These are phyloP conservation scores for Botrytis squamosa DNA, from an alignment of 2,329 filamentous ascomycete genomes.

Conservation along the genomic window DNA sequence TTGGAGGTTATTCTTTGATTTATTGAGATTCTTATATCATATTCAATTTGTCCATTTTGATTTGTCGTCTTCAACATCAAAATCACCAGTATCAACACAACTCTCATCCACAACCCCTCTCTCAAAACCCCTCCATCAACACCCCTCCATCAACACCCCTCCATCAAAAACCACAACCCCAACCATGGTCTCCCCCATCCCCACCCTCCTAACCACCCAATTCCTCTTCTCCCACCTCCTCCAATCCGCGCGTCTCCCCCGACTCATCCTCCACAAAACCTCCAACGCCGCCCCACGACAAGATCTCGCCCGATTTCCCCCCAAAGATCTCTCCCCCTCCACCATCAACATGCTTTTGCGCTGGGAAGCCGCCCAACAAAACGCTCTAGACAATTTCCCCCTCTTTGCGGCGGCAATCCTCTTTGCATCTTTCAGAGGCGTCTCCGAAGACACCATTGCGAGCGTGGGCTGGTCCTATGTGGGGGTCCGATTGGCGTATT, in stretches of 20 bases:
- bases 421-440: slow-evolving; percentile 43
- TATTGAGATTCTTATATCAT: neutral
- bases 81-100: neutral
- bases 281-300: slow-evolving; percentile 10
- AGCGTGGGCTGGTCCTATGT: slow-evolving; percentile 43
- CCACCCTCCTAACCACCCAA: slow-evolving; percentile 12
- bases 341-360: slow-evolving; percentile 37
- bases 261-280: neutral
- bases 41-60: neutral
- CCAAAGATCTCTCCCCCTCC: slow-evolving; percentile 45
- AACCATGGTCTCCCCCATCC: slow-evolving; percentile 44
- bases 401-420: slow-evolving; percentile 43
- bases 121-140: no score
- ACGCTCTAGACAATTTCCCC: slow-evolving; percentile 44
- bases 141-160: neutral
- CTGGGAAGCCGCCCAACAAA: slow-evolving; percentile 6
- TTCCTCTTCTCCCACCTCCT: slow-evolving; percentile 5
- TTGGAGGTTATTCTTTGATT: neutral
- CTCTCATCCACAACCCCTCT: slow-evolving; percentile 45
- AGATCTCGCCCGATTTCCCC: slow-evolving; percentile 30
- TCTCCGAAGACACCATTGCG: slow-evolving; percentile 43
- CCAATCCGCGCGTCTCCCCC: slow-evolving; percentile 26
- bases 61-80: neutral
- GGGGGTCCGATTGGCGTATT: slow-evolving; percentile 44
- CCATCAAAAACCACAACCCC: slow-evolving; percentile 57